These are phyloP conservation scores for Rhodosporidiobolus odoratus DNA, from an alignment of 768 basidiomycete genomes.

Conservation along the genomic window DNA sequence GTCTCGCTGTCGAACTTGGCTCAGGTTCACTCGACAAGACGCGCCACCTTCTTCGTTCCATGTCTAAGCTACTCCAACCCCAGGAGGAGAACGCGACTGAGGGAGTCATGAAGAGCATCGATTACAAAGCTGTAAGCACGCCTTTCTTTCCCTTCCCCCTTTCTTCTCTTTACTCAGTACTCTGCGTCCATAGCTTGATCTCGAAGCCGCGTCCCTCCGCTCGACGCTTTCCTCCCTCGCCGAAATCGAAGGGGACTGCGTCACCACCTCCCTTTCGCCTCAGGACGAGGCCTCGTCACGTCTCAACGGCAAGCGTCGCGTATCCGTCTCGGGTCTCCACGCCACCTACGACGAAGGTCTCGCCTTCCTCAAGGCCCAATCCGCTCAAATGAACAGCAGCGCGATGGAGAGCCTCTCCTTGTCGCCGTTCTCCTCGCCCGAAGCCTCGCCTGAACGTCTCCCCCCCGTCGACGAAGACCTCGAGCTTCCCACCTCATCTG, in stretches of 20 bases:
- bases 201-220: constrained; percentile 77
- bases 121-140: constrained; percentile 39
- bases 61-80: constrained; percentile 55
- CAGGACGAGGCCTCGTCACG: background rate
- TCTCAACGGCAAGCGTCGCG: constrained; percentile 59
- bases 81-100: background rate
- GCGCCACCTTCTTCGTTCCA: constrained; percentile 59
- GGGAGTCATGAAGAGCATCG: background rate
- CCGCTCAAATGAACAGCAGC: constrained; percentile 43
- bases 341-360: constrained; percentile 89
- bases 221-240: constrained; percentile 67
- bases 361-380: constrained; percentile 64
- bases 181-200: constrained; percentile 73
- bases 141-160: constrained; percentile 3
- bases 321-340: constrained; percentile 75
- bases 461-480: constrained; percentile 26
- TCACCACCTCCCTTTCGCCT: constrained; percentile 25
- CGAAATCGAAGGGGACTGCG: constrained; percentile 30
- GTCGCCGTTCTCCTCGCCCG: constrained; percentile 9
- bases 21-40: constrained; percentile 64
- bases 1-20: constrained; percentile 78
- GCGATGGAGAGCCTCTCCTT: no score
- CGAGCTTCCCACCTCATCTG: background rate
- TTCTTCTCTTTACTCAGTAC: constrained; percentile 45
- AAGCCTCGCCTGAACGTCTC: background rate